These are phyloP conservation scores for Ajuga chamaepitys DNA, from an alignment of 257 asterid species.

Conservation along the genomic window DNA sequence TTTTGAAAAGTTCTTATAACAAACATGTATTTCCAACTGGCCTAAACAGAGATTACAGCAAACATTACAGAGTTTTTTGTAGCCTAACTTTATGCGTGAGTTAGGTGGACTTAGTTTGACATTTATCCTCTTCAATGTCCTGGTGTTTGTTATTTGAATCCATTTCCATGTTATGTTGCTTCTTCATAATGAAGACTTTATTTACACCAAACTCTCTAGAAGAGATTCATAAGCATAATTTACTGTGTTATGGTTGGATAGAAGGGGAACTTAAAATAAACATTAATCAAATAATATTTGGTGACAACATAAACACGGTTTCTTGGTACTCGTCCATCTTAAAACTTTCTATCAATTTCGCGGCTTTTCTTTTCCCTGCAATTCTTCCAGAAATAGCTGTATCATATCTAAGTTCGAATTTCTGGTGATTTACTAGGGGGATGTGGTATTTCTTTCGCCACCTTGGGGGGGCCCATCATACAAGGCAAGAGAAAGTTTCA, in stretches of 20 bases:
- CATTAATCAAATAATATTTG: not conserved
- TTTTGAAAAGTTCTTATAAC: too few species aligned
- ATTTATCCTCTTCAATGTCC: too few species aligned
- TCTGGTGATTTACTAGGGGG: slow-evolving; percentile 49
- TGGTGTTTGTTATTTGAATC: too few species aligned
- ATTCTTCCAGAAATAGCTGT: slow-evolving; percentile 5
- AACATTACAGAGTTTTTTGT: too few species aligned
- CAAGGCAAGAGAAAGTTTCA: slow-evolving; percentile 34
- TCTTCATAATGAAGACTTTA: not conserved
- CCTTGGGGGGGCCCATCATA: slow-evolving; percentile 99
- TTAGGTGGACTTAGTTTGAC: too few species aligned
- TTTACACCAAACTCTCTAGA: not conserved
- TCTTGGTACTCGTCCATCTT: not conserved
- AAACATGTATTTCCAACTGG: too few species aligned
- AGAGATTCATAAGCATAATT: not conserved
- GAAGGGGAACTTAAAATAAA: not conserved
- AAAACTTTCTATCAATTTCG: not conserved
- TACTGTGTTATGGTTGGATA: not conserved
- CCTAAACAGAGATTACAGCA: too few species aligned
- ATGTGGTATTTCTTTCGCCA: slow-evolving; percentile 80
- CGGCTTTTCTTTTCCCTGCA: not conserved
- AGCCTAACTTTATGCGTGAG: too few species aligned
- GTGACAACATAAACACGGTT: not conserved
- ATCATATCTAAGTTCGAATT: slow-evolving; percentile 12
- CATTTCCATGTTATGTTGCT: too few species aligned